Evolutionary conservation across 225 moss, liverwort and hornwort genomes (phyloP).

Genomic region (Marchantia polymorpha): DNA sequence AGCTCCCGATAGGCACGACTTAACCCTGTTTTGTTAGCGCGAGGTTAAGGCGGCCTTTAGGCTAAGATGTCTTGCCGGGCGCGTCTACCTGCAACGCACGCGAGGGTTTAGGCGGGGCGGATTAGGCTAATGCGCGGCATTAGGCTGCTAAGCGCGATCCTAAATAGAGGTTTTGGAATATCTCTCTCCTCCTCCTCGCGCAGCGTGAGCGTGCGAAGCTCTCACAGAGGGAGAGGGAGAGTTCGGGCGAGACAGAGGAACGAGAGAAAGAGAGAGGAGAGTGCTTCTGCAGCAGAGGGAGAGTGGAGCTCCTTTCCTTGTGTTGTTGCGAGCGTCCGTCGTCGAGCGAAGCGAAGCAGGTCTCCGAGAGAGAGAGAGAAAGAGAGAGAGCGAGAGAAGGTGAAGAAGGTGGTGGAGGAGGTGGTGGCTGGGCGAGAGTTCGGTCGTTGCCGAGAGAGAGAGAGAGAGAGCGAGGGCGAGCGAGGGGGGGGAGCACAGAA

Average conservation of each 20-base stretch:
- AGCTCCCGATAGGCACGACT: constrained; percentile 7
- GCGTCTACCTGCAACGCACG: background rate
- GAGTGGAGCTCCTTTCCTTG: background rate
- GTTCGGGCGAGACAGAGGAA: background rate
- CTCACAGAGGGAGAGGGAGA: background rate
- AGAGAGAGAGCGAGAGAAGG: background rate
- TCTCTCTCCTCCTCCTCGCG: background rate
- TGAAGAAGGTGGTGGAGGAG: too few species aligned
- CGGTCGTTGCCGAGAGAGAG: background rate
- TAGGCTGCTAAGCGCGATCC: background rate
- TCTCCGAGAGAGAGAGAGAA: too few species aligned
- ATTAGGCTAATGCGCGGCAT: background rate
- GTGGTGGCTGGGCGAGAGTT: background rate
- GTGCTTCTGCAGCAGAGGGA: constrained; percentile 7
- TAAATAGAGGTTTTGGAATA: background rate
- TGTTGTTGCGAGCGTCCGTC: constrained; percentile 1
- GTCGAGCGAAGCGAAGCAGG: background rate
- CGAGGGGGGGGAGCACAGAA: too few species aligned
- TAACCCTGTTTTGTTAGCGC: background rate
- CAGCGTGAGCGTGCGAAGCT: background rate
- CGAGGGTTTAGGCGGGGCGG: background rate
- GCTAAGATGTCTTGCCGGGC: background rate
- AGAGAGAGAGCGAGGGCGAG: background rate
- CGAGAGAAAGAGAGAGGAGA: background rate
- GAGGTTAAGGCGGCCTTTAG: background rate